Base-by-base conservation (phyloP, 2,329 filamentous ascomycete genomes). In the Cladosporium sp. region DNA sequence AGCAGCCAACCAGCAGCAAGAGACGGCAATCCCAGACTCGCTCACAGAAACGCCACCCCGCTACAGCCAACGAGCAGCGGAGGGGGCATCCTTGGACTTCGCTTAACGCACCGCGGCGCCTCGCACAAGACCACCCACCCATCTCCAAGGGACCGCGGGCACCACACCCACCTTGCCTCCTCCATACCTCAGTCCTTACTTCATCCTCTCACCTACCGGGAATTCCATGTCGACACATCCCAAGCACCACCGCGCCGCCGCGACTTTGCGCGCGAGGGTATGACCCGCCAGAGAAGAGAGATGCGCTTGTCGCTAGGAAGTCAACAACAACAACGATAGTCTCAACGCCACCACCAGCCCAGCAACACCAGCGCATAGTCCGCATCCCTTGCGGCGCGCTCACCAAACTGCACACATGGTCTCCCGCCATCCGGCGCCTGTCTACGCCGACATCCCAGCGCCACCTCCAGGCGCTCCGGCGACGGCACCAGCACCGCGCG, bases 391-490 rank as follows among this genome's bases (percentile, higher is more conserved):
- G 12, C 4, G 3, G 44, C 36, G 12, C 17, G 32, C 43, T 8
- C 18, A n/a, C 6, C 22, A 47, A 15, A 47, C 17, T 24, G 44
- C 44, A 22, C 9, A 29, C 43, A 61, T 61, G 59, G 59, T 61
- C 18, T 61, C 59, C 39, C 59, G 60, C 32, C 55, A 60, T 39
- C 47, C 47, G 6, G 54, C 56, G 18, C 53, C 59, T 15, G 54
- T 55, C n/a, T 61, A 60, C 40, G 51, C 54, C 27, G 58, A 58
- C 41, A 43, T 54, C 34, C 51, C 55, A 32, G 52, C 53, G 17
- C 41, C 58, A 22, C 41, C 55, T 3, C 52, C 54, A 13, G 48
- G 55, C n/a, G 58, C 59, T 15, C 56, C 55, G 9, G 49, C 51
- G 8, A n/a, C n/a, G n/a, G n/a, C n/a, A n/a, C n/a, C n/a, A n/a